A percentile compares a stretch with the other conserved stretches of the same genome.
phyloP scores from a whole-genome alignment of 2,329 filamentous ascomycete genomes.

The Pyricularia grisea region DNA sequence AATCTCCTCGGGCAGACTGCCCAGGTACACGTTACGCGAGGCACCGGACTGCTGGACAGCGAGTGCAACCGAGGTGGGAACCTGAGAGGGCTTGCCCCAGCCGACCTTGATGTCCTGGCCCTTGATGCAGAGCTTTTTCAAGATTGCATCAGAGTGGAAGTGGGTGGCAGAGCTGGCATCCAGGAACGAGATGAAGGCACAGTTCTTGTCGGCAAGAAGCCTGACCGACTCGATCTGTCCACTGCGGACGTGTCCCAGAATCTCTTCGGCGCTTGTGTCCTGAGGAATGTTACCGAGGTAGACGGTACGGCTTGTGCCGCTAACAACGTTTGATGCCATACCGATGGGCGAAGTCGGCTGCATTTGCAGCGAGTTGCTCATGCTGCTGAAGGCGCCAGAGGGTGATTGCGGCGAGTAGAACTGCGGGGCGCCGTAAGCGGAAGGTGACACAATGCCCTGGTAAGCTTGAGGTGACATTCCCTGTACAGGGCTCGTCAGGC shows the following conservation, averaged over 20 bases:
- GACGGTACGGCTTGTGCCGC: constrained; percentile 89
- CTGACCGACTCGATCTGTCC: constrained; percentile 99
- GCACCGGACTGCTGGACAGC: constrained; percentile 96
- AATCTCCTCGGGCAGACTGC: constrained; percentile 84
- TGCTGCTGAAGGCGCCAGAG: constrained; percentile 60
- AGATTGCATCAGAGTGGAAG: constrained; percentile 98
- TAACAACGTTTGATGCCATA: constrained; percentile 70
- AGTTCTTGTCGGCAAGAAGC: constrained; percentile 96
- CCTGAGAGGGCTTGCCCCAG: constrained; percentile 97
- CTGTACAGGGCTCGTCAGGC: constrained; percentile 66
- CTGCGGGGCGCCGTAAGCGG: constrained; percentile 70
- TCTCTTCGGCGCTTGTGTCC: constrained; percentile 93
- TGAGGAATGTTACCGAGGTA: constrained; percentile 98
- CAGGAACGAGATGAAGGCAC: constrained; percentile 97
- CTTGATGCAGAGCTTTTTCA: constrained; percentile 98
- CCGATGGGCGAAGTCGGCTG: constrained; percentile 53
- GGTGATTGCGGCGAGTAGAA: constrained; percentile 83
- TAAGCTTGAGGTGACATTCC: constrained; percentile 76
- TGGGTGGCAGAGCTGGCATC: constrained; percentile 96
- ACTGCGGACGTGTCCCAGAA: constrained; percentile 89
- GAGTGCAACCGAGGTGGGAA: constrained; percentile 92
- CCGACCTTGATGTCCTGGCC: constrained; percentile 99
- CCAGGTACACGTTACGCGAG: constrained; percentile 93
- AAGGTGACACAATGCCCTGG: constrained; percentile 77
- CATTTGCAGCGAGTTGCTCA: constrained; percentile 50